Evolutionary conservation across 345 rosid genomes (phyloP).

Genomic region (Hibiscus tridactylites): DNA sequence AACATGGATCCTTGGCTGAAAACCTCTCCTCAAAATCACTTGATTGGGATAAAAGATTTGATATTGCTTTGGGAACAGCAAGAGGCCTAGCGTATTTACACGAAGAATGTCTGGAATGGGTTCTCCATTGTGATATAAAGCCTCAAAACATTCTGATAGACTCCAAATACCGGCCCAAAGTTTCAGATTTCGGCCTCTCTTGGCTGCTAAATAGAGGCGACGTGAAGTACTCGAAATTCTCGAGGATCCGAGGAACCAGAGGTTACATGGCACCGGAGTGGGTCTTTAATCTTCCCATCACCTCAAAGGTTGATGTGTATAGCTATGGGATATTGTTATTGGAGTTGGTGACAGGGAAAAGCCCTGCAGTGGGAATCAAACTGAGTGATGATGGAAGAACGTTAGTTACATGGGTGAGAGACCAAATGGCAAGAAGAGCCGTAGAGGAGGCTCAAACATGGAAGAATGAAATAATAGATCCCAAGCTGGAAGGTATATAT

Average conservation of each 20-base stretch:
- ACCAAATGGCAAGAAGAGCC: background rate
- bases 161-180: constrained; percentile 11
- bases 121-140: constrained; percentile 27
- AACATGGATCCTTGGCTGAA: constrained; percentile 9
- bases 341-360: constrained; percentile 22
- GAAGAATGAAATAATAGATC: constrained; percentile 17
- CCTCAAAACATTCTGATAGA: constrained; percentile 27
- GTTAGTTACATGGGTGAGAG: constrained; percentile 8
- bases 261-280: constrained; percentile 31
- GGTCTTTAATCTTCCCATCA: constrained; percentile 19
- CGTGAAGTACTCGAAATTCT: background rate
- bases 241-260: constrained; percentile 23
- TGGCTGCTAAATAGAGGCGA: constrained; percentile 10
- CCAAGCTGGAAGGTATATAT: background rate
- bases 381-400: background rate
- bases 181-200: constrained; percentile 21
- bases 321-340: constrained; percentile 33
- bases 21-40: constrained; percentile 8
- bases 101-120: constrained; percentile 33
- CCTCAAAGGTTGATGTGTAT: constrained; percentile 38
- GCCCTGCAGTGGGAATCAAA: background rate
- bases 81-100: constrained; percentile 32
- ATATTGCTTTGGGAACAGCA: constrained; percentile 22
- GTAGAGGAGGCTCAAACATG: constrained; percentile 2
- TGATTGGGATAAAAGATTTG: constrained; percentile 16